phyloP scores from a whole-genome alignment of 192 early-diverging fungal genomes.

The Lunasporangiospora selenospora region DNA sequence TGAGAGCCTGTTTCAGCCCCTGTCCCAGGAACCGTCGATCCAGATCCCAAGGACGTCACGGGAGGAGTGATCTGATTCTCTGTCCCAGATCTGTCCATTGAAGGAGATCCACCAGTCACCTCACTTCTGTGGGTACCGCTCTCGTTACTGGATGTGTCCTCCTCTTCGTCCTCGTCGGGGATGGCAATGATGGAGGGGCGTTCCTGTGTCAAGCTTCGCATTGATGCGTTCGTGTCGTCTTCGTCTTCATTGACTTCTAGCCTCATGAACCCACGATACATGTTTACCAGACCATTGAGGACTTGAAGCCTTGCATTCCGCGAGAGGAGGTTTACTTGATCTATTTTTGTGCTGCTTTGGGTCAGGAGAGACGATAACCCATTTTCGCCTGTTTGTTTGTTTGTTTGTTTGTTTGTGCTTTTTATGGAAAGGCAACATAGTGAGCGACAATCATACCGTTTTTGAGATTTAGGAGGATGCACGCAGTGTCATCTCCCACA shows the following conservation, averaged over 20 bases:
- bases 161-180: conserved; percentile 16
- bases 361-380: too few species aligned
- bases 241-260: conserved; percentile 45
- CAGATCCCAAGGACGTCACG: too few species aligned
- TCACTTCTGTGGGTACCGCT: too few species aligned
- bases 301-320: conserved; percentile 32
- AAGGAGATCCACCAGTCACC: too few species aligned
- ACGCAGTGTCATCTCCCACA: conserved; percentile 40
- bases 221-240: background rate
- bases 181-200: conserved; percentile 29
- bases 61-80: too few species aligned
- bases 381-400: too few species aligned
- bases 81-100: too few species aligned
- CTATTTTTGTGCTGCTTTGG: too few species aligned
- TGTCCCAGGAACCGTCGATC: too few species aligned
- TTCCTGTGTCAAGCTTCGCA: background rate
- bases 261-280: conserved; percentile 48
- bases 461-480: conserved; percentile 45
- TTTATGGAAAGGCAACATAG: background rate
- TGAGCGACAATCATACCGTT: conserved; percentile 14
- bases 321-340: conserved; percentile 39
- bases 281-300: conserved; percentile 33
- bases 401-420: too few species aligned
- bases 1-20: too few species aligned
- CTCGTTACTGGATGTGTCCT: too few species aligned